A percentile compares a stretch with the other conserved stretches of the same genome.
These are phyloP conservation scores for Fusarium scirpi DNA, from an alignment of 2,329 filamentous ascomycete genomes.

Conservation along the genomic window DNA sequence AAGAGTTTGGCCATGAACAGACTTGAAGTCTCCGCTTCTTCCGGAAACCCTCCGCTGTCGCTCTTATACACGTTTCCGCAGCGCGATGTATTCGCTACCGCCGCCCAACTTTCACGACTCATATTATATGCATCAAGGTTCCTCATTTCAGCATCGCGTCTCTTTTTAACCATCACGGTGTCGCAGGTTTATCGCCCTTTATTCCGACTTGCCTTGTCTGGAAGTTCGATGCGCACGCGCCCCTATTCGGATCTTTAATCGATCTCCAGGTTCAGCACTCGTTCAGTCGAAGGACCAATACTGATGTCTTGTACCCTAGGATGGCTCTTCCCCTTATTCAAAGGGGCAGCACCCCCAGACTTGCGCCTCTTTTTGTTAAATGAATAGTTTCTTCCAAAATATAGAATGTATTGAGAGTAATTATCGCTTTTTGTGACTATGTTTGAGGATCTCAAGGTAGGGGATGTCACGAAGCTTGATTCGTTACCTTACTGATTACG, in stretches of 20 bases:
- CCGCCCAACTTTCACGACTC: slow-evolving; percentile 25
- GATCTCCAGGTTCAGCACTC: slow-evolving; percentile 47
- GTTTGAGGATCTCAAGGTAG: slow-evolving; percentile 6
- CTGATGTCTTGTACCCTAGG: slow-evolving; percentile 50
- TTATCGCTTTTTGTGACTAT: slow-evolving; percentile 13
- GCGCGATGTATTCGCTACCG: slow-evolving; percentile 19
- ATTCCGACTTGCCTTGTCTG: slow-evolving; percentile 30
- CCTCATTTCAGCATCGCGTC: slow-evolving; percentile 29
- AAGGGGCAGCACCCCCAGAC: slow-evolving; percentile 39
- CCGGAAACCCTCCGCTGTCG: slow-evolving; percentile 22
- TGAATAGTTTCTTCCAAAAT: slow-evolving; percentile 39
- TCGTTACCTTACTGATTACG: slow-evolving; percentile 18
- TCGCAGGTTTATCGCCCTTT: slow-evolving; percentile 42
- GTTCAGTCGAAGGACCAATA: slow-evolving; percentile 44
- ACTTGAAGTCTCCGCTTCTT: slow-evolving; percentile 45
- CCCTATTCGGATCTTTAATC: slow-evolving; percentile 29
- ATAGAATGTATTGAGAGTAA: slow-evolving; percentile 36
- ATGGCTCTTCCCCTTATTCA: slow-evolving; percentile 40
- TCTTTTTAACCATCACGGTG: slow-evolving; percentile 46
- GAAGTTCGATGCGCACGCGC: slow-evolving; percentile 23
- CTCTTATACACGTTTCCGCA: slow-evolving; percentile 4
- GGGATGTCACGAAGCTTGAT: not conserved
- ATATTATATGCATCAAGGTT: slow-evolving; percentile 39
- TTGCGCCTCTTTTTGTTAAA: slow-evolving; percentile 27
- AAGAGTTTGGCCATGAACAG: slow-evolving; percentile 47